A percentile compares a stretch with the other conserved stretches of the same genome.
Evolutionary conservation across 2,329 filamentous ascomycete genomes (phyloP).

Genomic region (Clathrospora elynae): DNA sequence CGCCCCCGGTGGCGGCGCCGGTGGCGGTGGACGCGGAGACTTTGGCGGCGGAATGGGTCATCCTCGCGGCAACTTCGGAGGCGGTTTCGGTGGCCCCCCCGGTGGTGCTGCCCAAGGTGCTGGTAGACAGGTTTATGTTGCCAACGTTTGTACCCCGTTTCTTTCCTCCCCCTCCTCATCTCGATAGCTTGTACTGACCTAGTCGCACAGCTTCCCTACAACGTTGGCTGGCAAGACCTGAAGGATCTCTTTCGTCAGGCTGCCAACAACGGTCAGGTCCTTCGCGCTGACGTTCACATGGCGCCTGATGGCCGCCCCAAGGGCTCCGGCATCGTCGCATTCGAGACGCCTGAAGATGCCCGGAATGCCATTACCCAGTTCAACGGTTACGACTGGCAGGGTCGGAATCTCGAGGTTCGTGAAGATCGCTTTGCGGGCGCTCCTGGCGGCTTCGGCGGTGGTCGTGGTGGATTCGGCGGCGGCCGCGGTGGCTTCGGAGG

Average conservation of each 20-base stretch:
- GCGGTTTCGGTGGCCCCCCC: constrained; percentile 53
- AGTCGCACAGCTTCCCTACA: constrained; percentile 81
- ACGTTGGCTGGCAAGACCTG: constrained; percentile 97
- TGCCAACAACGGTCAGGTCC: constrained; percentile 60
- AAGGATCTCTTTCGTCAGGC: constrained; percentile 99
- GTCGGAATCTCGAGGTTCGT: constrained; percentile 87
- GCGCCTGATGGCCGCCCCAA: constrained; percentile 92
- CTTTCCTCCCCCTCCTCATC: constrained; percentile 20
- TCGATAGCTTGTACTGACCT: constrained; percentile 41
- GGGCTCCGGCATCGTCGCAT: constrained; percentile 95
- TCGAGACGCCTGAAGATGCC: constrained; percentile 92
- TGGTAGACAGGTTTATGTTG: constrained; percentile 92
- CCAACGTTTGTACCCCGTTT: constrained; percentile 80
- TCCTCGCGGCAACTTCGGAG: constrained; percentile 53
- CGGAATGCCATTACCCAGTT: constrained; percentile 96
- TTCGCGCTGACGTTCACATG: constrained; percentile 93
- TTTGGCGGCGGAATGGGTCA: constrained; percentile 49
- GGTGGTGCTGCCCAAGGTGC: constrained; percentile 68
- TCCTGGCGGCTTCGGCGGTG: constrained; percentile 46
- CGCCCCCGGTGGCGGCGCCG: constrained; percentile 69
- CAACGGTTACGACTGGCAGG: constrained; percentile 99
- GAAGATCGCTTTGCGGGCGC: constrained; percentile 88
- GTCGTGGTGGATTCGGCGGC: constrained; percentile 50
- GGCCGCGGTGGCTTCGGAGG: constrained; percentile 63
- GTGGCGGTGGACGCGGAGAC: constrained; percentile 60